A percentile compares a stretch with the other conserved stretches of the same genome.
Conservation (phyloP, 352 stramenopile genomes). For the Peronosclerospora sorghi region DNA sequence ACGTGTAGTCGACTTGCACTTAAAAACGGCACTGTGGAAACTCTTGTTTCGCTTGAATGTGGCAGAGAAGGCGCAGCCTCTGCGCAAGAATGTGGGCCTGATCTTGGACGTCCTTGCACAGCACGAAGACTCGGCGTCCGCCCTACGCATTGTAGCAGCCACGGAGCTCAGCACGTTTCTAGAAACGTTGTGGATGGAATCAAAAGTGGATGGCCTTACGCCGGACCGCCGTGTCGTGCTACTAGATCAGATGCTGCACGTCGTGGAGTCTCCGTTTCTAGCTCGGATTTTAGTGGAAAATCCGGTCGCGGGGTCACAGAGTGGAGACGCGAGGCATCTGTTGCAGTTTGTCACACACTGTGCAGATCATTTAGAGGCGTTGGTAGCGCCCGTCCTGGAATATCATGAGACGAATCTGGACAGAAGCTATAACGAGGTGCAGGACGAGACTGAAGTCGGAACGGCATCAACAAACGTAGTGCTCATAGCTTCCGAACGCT, state of each 20-base stretch:
- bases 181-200: slow-evolving; percentile 17
- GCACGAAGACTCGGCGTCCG: slow-evolving; percentile 3
- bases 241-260: slow-evolving; percentile 44
- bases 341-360: slow-evolving; percentile 40
- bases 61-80: slow-evolving; percentile 14
- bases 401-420: slow-evolving; percentile 21
- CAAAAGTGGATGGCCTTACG: neutral
- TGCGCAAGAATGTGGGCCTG: slow-evolving; percentile 62
- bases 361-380: slow-evolving; percentile 38
- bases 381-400: slow-evolving; percentile 37
- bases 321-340: slow-evolving; percentile 16
- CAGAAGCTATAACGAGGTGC: neutral
- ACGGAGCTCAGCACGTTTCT: slow-evolving; percentile 34
- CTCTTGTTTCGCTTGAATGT: slow-evolving; percentile 55
- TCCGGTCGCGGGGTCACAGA: slow-evolving; percentile 5
- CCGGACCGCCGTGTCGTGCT: slow-evolving; percentile 21
- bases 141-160: slow-evolving; percentile 16
- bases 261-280: slow-evolving; percentile 51
- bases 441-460: slow-evolving; percentile 8
- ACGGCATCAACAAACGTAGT: slow-evolving; percentile 49
- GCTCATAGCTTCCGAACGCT: slow-evolving; percentile 62
- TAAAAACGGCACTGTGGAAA: slow-evolving; percentile 25
- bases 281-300: slow-evolving; percentile 32
- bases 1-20: slow-evolving; percentile 13
- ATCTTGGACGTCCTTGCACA: slow-evolving; percentile 42